phyloP scores from a whole-genome alignment of 768 basidiomycete genomes.

The Psilocybe cubensis region DNA sequence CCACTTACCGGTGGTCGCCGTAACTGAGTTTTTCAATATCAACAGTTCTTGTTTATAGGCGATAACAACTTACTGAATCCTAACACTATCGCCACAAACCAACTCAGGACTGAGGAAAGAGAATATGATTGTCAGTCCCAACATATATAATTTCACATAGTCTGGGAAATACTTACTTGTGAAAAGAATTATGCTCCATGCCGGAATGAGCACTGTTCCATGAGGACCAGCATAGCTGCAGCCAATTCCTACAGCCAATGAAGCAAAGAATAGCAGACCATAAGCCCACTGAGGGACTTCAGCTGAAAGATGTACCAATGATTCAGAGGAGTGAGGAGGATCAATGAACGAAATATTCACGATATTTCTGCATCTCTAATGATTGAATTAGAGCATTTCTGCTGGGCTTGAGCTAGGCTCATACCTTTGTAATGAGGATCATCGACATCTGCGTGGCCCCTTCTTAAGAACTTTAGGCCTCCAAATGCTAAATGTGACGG shows the following conservation, averaged over 20 bases:
- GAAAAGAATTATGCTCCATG: slow-evolving; percentile 57
- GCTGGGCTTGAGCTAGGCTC: slow-evolving; percentile 2
- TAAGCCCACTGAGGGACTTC: slow-evolving; percentile 63
- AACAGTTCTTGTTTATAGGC: slow-evolving; percentile 3
- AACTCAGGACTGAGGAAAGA: slow-evolving; percentile 25
- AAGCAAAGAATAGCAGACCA: slow-evolving; percentile 43
- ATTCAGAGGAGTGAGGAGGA: neutral
- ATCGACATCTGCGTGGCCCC: slow-evolving; percentile 42
- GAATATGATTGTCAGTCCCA: neutral
- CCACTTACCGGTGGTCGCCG: slow-evolving; percentile 20
- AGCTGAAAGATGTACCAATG: slow-evolving; percentile 10
- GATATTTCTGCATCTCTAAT: slow-evolving; percentile 54
- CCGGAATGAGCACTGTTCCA: slow-evolving; percentile 50
- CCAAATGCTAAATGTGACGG: slow-evolving; percentile 38
- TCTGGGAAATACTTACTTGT: slow-evolving; percentile 31
- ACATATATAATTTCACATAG: neutral
- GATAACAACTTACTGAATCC: slow-evolving; percentile 40
- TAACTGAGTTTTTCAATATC: slow-evolving; percentile 4
- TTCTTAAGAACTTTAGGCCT: slow-evolving; percentile 39
- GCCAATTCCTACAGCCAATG: slow-evolving; percentile 53
- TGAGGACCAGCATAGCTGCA: slow-evolving; percentile 38
- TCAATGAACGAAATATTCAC: slow-evolving; percentile 15
- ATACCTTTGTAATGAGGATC: slow-evolving; percentile 53
- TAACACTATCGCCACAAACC: slow-evolving; percentile 40
- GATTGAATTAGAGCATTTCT: neutral